Conservation (phyloP, 2,329 filamentous ascomycete species). For the Pyrenochaeta sp. region DNA sequence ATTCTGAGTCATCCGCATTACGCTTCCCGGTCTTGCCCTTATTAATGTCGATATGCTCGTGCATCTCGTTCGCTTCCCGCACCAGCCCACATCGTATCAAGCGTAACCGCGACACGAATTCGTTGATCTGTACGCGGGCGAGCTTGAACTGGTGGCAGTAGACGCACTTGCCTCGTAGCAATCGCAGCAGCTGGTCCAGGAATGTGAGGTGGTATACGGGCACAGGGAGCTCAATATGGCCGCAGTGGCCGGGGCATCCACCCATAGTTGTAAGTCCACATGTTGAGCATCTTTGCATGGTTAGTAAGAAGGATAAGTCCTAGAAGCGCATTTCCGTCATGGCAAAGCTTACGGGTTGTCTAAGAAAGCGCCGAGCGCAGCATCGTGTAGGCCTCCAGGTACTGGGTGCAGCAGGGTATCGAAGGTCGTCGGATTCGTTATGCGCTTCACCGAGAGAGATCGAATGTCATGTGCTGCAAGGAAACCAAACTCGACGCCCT, state of each 20-base stretch:
- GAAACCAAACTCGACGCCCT: slow-evolving; percentile 88
- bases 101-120: slow-evolving; percentile 83
- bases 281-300: slow-evolving; percentile 76
- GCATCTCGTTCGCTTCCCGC: slow-evolving; percentile 66
- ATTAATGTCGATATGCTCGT: slow-evolving; percentile 57
- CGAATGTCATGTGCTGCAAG: slow-evolving; percentile 84
- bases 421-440: slow-evolving; percentile 93
- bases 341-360: slow-evolving; percentile 74
- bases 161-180: slow-evolving; percentile 86
- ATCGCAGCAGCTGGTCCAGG: slow-evolving; percentile 86
- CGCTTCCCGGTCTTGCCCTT: slow-evolving; percentile 43
- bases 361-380: slow-evolving; percentile 87
- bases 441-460: slow-evolving; percentile 89
- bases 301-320: slow-evolving; percentile 11
- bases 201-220: slow-evolving; percentile 97
- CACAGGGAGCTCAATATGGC: slow-evolving; percentile 93
- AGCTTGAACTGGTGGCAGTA: slow-evolving; percentile 91
- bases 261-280: slow-evolving; percentile 81
- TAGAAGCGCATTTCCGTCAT: background rate
- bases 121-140: slow-evolving; percentile 77
- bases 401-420: slow-evolving; percentile 90
- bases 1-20: slow-evolving; percentile 63
- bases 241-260: slow-evolving; percentile 87
- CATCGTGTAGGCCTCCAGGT: slow-evolving; percentile 90
- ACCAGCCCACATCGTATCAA: slow-evolving; percentile 86